These are phyloP conservation scores for Penicillium soppii DNA, from an alignment of 495 filamentous ascomycete genomes.

Conservation along the genomic window DNA sequence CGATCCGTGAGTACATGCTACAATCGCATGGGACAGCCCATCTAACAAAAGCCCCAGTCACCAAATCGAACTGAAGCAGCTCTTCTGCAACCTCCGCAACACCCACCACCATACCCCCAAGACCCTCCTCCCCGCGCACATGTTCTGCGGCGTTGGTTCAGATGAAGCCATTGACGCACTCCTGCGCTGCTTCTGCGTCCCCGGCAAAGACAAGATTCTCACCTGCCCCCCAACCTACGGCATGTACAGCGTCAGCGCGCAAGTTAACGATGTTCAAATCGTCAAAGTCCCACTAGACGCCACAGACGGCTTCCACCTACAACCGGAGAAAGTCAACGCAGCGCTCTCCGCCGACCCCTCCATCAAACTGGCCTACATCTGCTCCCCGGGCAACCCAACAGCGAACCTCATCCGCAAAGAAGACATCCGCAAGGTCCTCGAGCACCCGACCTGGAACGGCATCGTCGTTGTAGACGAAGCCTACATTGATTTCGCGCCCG, in stretches of 20 bases:
- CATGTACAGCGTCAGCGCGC: slow-evolving; percentile 93
- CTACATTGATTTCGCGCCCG: slow-evolving; percentile 90
- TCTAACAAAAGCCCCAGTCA: slow-evolving; percentile 49
- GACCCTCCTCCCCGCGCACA: slow-evolving; percentile 72
- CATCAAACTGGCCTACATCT: slow-evolving; percentile 89
- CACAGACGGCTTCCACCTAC: slow-evolving; percentile 62
- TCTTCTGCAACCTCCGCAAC: slow-evolving; percentile 85
- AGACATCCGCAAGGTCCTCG: slow-evolving; percentile 71
- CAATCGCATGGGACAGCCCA: not conserved
- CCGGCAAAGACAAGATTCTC: slow-evolving; percentile 83
- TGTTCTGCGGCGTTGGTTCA: slow-evolving; percentile 93
- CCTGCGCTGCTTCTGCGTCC: slow-evolving; percentile 86
- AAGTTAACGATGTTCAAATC: slow-evolving; percentile 85
- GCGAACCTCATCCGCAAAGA: slow-evolving; percentile 71
- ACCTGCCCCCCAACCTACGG: slow-evolving; percentile 97
- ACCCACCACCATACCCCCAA: slow-evolving; percentile 75
- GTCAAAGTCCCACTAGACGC: slow-evolving; percentile 78
- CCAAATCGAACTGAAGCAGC: slow-evolving; percentile 80
- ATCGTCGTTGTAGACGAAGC: slow-evolving; percentile 93
- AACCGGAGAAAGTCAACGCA: slow-evolving; percentile 65
- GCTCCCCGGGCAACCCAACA: slow-evolving; percentile 93
- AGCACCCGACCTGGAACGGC: slow-evolving; percentile 93
- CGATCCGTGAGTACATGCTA: slow-evolving; percentile 64
- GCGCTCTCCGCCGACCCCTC: slow-evolving; percentile 58
- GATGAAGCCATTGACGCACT: slow-evolving; percentile 97